phyloP scores from a whole-genome alignment of 2,329 filamentous ascomycete species.

The Scedosporium minutisporum region DNA sequence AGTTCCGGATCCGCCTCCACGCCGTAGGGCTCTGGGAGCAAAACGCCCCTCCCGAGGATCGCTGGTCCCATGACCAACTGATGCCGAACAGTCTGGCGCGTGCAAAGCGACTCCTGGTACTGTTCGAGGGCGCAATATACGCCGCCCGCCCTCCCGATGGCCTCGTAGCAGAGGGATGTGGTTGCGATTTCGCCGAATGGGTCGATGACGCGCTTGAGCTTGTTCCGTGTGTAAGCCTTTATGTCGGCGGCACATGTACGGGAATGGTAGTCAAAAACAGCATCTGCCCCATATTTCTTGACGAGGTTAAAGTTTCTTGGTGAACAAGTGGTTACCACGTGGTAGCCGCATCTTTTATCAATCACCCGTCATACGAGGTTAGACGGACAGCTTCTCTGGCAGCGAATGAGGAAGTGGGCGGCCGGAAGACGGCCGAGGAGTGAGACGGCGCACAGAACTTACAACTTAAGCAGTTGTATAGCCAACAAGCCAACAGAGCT shows the following conservation, averaged over 20 bases:
- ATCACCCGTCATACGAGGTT: not conserved
- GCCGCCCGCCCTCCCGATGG: conserved; percentile 23
- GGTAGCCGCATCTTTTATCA: conserved; percentile 18
- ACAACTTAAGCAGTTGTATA: conserved; percentile 24
- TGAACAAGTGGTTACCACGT: conserved; percentile 26
- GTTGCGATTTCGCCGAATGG: conserved; percentile 1
- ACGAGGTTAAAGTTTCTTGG: conserved; percentile 29
- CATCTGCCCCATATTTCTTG: conserved; percentile 32
- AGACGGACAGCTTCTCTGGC: too few relatives aligned
- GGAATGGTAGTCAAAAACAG: conserved; percentile 34
- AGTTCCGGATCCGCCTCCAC: conserved; percentile 6
- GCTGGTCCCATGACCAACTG: conserved; percentile 19
- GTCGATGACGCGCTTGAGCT: conserved; percentile 9
- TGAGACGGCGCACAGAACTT: not conserved
- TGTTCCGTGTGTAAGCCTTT: conserved; percentile 13
- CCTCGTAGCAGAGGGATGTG: not conserved
- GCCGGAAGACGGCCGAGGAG: not conserved
- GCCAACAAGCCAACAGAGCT: conserved; percentile 44
- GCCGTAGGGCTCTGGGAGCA: conserved; percentile 14
- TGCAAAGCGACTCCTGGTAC: conserved; percentile 13
- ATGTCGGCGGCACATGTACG: conserved; percentile 16
- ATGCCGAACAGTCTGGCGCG: conserved; percentile 12
- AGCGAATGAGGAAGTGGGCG: too few relatives aligned
- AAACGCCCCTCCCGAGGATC: conserved; percentile 16
- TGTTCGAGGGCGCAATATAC: conserved; percentile 26